These are phyloP conservation scores for Sarocladium strictum DNA, from an alignment of 2,329 filamentous ascomycete genomes.

Conservation along the genomic window DNA sequence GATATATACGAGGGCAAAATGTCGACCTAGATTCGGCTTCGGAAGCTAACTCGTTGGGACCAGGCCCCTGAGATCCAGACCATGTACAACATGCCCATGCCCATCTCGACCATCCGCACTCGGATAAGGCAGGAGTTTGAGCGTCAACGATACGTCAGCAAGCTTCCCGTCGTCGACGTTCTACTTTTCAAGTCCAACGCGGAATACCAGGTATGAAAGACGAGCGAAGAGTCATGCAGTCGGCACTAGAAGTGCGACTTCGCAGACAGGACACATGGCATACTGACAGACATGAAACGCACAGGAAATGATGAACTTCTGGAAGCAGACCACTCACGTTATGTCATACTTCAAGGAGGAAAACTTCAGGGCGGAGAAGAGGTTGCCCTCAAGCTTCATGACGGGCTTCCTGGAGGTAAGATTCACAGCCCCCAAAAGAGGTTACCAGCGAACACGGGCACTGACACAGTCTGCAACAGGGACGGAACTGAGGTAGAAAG, in stretches of 20 bases:
- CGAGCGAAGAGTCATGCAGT: conserved; percentile 12
- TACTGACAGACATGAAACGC: background rate
- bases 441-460: background rate
- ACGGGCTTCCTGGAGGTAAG: conserved; percentile 88
- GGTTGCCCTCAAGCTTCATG: conserved; percentile 86
- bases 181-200: conserved; percentile 84
- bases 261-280: conserved; percentile 12
- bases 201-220: conserved; percentile 78
- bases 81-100: conserved; percentile 92
- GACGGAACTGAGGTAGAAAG: conserved; percentile 41
- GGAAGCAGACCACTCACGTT: conserved; percentile 93
- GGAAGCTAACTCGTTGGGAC: conserved; percentile 12
- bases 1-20: background rate
- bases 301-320: conserved; percentile 98
- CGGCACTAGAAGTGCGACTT: conserved; percentile 1
- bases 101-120: conserved; percentile 80
- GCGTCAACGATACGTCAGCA: conserved; percentile 86
- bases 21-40: background rate
- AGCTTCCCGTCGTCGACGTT: conserved; percentile 82
- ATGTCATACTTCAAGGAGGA: conserved; percentile 96
- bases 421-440: conserved; percentile 6
- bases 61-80: conserved; percentile 95
- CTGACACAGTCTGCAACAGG: conserved; percentile 30
- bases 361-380: conserved; percentile 66
- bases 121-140: conserved; percentile 97